Evolutionary conservation across 768 basidiomycete genomes (phyloP).

Genomic region (Paxillus involutus): DNA sequence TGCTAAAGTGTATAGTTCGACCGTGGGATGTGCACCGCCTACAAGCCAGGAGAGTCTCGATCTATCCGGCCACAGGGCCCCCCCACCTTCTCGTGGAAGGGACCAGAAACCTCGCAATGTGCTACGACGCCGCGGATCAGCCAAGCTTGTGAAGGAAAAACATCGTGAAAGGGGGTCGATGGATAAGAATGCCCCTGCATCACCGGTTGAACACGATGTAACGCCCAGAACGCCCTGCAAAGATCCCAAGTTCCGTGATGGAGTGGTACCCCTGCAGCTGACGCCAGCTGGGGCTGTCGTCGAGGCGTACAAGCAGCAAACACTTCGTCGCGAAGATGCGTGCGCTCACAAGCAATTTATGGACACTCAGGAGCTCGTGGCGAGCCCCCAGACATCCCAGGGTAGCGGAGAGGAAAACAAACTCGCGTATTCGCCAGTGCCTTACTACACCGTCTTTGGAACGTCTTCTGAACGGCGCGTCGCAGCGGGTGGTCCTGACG

Average conservation of each 20-base stretch:
- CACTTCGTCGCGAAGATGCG: constrained; percentile 19
- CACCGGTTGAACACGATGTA: neutral
- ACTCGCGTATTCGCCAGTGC: constrained; percentile 25
- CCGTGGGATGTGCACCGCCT: neutral
- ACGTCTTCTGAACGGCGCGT: constrained; percentile 43
- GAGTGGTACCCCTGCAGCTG: constrained; percentile 16
- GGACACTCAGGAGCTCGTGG: constrained; percentile 22
- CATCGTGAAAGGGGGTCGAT: constrained; percentile 7
- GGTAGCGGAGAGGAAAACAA: constrained; percentile 16
- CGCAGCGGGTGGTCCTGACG: constrained; percentile 44
- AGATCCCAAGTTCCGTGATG: neutral
- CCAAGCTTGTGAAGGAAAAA: constrained; percentile 15
- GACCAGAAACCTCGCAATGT: constrained; percentile 29
- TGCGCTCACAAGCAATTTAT: constrained; percentile 21
- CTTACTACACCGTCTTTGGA: constrained; percentile 62
- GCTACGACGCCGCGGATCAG: constrained; percentile 28
- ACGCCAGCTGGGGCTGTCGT: constrained; percentile 49
- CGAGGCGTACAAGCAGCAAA: constrained; percentile 49
- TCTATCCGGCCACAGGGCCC: constrained; percentile 1
- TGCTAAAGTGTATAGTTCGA: constrained; percentile 3
- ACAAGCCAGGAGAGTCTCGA: constrained; percentile 16
- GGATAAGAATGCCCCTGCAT: constrained; percentile 5
- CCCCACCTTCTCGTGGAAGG: constrained; percentile 1
- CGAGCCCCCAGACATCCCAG: constrained; percentile 6
- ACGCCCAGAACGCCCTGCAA: neutral